Evolutionary conservation across 2,329 filamentous ascomycete genomes (phyloP).

Genomic region (Macrophomina pseudophaseolina): DNA sequence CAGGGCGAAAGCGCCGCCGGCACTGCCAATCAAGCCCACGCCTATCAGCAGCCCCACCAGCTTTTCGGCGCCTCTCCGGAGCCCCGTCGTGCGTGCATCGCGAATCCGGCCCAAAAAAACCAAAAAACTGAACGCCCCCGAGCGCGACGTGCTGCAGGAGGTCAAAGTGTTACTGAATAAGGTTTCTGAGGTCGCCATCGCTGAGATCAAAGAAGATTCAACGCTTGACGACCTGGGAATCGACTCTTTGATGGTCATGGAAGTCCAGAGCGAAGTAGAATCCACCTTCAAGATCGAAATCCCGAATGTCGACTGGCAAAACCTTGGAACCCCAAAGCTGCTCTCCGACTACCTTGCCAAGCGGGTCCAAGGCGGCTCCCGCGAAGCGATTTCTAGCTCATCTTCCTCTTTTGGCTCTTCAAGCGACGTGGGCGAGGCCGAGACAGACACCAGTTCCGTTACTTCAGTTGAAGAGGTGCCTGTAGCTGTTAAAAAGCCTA

Average conservation of each 20-base stretch:
- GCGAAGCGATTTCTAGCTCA: background rate
- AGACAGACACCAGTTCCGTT: background rate
- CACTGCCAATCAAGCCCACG: background rate
- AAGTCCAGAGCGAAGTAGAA: background rate
- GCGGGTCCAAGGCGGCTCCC: background rate
- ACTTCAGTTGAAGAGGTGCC: background rate
- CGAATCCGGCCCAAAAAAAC: background rate
- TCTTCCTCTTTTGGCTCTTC: background rate
- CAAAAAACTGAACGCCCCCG: background rate
- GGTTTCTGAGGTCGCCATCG: background rate
- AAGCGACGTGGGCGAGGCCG: background rate
- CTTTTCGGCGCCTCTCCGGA: background rate
- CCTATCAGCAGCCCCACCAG: background rate
- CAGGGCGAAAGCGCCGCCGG: background rate
- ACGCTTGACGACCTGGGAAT: background rate
- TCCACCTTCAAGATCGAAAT: background rate
- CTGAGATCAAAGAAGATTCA: background rate
- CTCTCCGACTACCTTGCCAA: background rate
- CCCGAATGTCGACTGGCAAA: background rate
- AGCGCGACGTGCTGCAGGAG: background rate
- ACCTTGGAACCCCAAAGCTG: background rate
- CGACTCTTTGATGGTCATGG: slow-evolving; percentile 1
- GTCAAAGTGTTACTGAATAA: background rate
- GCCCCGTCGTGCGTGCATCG: background rate
- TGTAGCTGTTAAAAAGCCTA: too few species aligned